Evolutionary conservation across 108 stramenopile species (phyloP).

Genomic region (Seminavis robusta): DNA sequence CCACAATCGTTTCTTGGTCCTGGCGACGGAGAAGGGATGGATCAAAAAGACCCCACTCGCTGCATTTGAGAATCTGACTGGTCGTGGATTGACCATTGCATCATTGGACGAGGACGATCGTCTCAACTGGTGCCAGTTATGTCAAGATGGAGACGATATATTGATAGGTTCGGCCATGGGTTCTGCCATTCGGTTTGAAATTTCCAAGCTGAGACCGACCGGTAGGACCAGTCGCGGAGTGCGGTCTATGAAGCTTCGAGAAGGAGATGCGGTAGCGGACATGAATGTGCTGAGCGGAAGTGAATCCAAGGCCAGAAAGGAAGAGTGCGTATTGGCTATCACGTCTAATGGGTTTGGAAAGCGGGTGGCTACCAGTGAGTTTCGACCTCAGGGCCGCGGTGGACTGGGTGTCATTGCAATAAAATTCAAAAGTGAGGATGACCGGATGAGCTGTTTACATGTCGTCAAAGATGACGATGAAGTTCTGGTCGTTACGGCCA

Average conservation of each 20-base stretch:
- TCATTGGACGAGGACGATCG: constrained; percentile 83
- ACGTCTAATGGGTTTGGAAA: constrained; percentile 91
- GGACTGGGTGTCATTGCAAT: constrained; percentile 85
- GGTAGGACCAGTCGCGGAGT: constrained; percentile 85
- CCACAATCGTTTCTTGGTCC: constrained; percentile 80
- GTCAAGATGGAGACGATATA: constrained; percentile 79
- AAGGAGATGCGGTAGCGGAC: constrained; percentile 81
- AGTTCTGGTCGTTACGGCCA: constrained; percentile 78
- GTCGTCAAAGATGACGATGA: constrained; percentile 86
- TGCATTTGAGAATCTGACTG: constrained; percentile 83
- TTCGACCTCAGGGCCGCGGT: constrained; percentile 72
- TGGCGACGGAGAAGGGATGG: constrained; percentile 89
- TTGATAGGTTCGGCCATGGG: constrained; percentile 80
- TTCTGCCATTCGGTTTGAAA: constrained; percentile 72
- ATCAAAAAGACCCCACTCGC: constrained; percentile 93
- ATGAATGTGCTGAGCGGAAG: constrained; percentile 66
- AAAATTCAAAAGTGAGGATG: constrained; percentile 84
- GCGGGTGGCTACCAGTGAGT: constrained; percentile 72
- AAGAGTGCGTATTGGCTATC: constrained; percentile 70
- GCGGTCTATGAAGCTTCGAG: constrained; percentile 81
- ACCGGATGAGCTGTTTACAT: constrained; percentile 71
- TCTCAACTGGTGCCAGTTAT: constrained; percentile 82
- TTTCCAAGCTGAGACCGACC: constrained; percentile 68
- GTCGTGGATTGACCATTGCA: constrained; percentile 88
- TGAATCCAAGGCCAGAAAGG: constrained; percentile 6